phyloP scores from a whole-genome alignment of 208 protist genomes.

The Kentomonas sorsogonicus region DNA sequence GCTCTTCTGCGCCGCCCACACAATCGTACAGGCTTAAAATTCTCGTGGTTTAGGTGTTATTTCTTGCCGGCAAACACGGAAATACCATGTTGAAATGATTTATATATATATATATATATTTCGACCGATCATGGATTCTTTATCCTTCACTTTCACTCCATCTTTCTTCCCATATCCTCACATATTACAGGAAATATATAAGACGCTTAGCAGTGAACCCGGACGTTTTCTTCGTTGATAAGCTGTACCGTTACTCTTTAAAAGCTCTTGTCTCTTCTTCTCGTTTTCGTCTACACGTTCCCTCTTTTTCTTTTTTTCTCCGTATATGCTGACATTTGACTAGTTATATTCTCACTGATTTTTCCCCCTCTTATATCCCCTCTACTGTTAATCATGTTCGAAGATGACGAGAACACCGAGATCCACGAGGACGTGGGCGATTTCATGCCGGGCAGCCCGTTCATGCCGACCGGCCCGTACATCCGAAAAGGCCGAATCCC shows the following conservation, averaged over 20 bases:
- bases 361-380: slow-evolving; percentile 3
- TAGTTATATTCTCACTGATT: slow-evolving; percentile 11
- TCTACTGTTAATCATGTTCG: slow-evolving; percentile 6
- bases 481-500: slow-evolving; percentile 16
- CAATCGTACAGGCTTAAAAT: no score
- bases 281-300: background rate
- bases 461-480: slow-evolving; percentile 5
- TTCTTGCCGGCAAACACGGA: no score
- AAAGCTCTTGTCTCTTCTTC: background rate
- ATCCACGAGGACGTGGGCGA: slow-evolving; percentile 33
- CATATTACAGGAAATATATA: no score
- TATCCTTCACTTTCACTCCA: no score
- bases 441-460: slow-evolving; percentile 15
- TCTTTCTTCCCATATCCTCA: no score
- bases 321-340: no score
- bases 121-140: no score
- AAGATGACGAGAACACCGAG: slow-evolving; percentile 12
- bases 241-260: background rate
- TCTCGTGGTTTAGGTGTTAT: no score
- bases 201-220: no score
- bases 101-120: slow-evolving; percentile 3
- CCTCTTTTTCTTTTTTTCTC: background rate
- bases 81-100: background rate
- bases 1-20: no score
- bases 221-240: background rate